Evolutionary conservation across 2,329 filamentous ascomycete genomes (phyloP).

Genomic region (Zalaria obscura): DNA sequence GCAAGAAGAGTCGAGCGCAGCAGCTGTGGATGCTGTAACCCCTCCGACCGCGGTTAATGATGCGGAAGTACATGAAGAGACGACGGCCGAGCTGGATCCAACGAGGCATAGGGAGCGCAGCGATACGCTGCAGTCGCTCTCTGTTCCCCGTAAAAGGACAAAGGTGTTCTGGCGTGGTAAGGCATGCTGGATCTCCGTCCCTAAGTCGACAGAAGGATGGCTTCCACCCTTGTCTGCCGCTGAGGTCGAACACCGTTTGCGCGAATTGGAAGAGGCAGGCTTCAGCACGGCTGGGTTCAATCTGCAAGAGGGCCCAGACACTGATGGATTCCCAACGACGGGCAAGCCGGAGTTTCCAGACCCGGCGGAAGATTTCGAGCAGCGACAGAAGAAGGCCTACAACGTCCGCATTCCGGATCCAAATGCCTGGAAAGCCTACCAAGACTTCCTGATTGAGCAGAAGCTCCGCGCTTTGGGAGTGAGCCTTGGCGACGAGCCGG

Average conservation of each 20-base stretch:
- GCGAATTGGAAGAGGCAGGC: slow-evolving; percentile 53
- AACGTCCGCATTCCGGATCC: slow-evolving; percentile 57
- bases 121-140: not conserved
- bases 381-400: slow-evolving; percentile 39
- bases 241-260: slow-evolving; percentile 48
- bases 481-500: slow-evolving; percentile 58
- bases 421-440: slow-evolving; percentile 65
- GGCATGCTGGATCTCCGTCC: slow-evolving; percentile 30
- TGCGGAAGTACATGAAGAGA: not conserved
- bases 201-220: slow-evolving; percentile 26
- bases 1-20: not conserved
- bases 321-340: slow-evolving; percentile 27
- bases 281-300: slow-evolving; percentile 59
- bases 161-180: slow-evolving; percentile 31
- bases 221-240: slow-evolving; percentile 29
- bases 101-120: too few relatives aligned
- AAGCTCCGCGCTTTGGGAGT: slow-evolving; percentile 88
- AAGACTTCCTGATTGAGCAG: slow-evolving; percentile 71
- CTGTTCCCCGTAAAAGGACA: slow-evolving; percentile 25
- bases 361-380: slow-evolving; percentile 41
- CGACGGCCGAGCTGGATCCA: not conserved
- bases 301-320: slow-evolving; percentile 28
- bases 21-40: not conserved
- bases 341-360: slow-evolving; percentile 57
- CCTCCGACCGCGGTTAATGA: too few relatives aligned